Evolutionary conservation across 495 filamentous ascomycete genomes (phyloP).

Genomic region (Neurospora sp.): DNA sequence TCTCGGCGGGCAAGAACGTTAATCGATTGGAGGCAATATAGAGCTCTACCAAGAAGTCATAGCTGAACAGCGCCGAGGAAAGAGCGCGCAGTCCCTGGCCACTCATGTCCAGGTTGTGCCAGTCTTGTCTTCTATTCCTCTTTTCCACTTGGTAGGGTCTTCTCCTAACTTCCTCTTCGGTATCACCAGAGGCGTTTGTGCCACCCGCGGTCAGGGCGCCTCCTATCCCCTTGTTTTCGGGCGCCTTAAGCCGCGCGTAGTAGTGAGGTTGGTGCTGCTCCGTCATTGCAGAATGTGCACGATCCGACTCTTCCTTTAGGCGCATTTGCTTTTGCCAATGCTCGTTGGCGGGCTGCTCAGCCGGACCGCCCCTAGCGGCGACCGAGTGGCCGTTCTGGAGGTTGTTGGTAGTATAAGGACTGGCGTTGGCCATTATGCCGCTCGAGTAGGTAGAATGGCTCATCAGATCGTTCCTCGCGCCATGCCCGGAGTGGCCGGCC

Average conservation of each 20-base stretch:
- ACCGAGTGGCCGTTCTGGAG: conserved; percentile 65
- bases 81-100: conserved; percentile 84
- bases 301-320: conserved; percentile 58
- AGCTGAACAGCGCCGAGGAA: conserved; percentile 66
- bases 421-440: conserved; percentile 60
- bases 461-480: conserved; percentile 40
- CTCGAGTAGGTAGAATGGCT: conserved; percentile 71
- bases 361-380: conserved; percentile 30
- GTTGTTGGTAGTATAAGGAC: conserved; percentile 62
- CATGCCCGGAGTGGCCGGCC: conserved; percentile 60
- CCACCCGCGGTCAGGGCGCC: conserved; percentile 20
- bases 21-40: conserved; percentile 90
- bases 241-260: conserved; percentile 43
- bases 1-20: conserved; percentile 57
- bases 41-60: conserved; percentile 76
- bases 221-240: conserved; percentile 50
- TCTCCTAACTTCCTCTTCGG: conserved; percentile 54
- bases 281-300: conserved; percentile 58
- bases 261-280: conserved; percentile 44
- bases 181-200: conserved; percentile 39
- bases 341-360: conserved; percentile 47
- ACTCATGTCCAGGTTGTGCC: conserved; percentile 85
- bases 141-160: conserved; percentile 45
- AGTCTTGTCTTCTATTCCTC: conserved; percentile 60
- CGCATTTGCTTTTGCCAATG: conserved; percentile 86